Percentiles rank a stretch among this genome's conserved stretches.
phyloP scores from a whole-genome alignment of 2,329 filamentous ascomycete species.

The Xylariaceae sp. region DNA sequence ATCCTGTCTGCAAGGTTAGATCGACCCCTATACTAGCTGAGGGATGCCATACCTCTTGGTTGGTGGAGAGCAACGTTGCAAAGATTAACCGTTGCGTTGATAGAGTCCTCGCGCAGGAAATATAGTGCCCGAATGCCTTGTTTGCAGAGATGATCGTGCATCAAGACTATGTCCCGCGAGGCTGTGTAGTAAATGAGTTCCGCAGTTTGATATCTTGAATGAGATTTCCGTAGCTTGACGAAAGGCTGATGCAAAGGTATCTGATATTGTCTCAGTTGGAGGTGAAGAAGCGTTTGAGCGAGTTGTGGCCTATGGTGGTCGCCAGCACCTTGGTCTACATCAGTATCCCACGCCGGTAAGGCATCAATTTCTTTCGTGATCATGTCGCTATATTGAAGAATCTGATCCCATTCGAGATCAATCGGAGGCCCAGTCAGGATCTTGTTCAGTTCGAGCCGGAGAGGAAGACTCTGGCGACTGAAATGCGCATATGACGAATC shows the following conservation, averaged over 20 bases:
- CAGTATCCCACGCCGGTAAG: slow-evolving; percentile 52
- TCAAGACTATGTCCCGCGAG: slow-evolving; percentile 57
- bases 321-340: slow-evolving; percentile 34
- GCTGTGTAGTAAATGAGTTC: slow-evolving; percentile 62
- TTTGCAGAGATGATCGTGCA: slow-evolving; percentile 57
- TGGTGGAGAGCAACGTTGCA: slow-evolving; percentile 60
- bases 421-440: slow-evolving; percentile 52
- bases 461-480: slow-evolving; percentile 51
- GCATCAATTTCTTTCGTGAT: slow-evolving; percentile 58
- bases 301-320: slow-evolving; percentile 52
- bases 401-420: slow-evolving; percentile 58
- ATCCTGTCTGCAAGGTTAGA: slow-evolving; percentile 34
- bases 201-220: slow-evolving; percentile 59
- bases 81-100: slow-evolving; percentile 58
- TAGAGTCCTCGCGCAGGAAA: slow-evolving; percentile 56
- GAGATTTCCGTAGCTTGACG: slow-evolving; percentile 54
- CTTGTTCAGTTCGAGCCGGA: slow-evolving; percentile 55
- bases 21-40: neutral
- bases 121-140: slow-evolving; percentile 56
- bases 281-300: slow-evolving; percentile 56
- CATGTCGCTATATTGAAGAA: slow-evolving; percentile 58
- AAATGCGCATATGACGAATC: slow-evolving; percentile 57
- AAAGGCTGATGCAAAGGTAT: slow-evolving; percentile 59
- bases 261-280: slow-evolving; percentile 59
- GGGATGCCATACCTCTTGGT: slow-evolving; percentile 37